Evolutionary conservation across 768 basidiomycete genomes (phyloP), one percentile per base, ranked within the genome.

Genomic region (Leccinum incarnatum): DNA sequence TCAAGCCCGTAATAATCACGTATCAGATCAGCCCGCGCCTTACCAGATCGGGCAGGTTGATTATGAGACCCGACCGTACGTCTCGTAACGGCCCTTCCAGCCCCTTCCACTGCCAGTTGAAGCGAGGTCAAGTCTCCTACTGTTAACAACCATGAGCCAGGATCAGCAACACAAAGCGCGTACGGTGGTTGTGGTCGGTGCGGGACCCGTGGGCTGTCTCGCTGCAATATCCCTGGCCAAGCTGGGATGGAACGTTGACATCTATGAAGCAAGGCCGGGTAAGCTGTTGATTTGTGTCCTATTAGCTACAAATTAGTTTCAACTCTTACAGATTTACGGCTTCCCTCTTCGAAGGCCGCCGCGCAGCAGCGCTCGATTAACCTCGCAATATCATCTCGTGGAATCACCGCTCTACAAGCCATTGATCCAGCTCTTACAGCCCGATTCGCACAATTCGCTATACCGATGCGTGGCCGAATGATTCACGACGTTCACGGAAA

Each of bases 381-480:
- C 77, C 80, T 98, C 55, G 95, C 95, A 27, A 93, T 98, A 59
- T 98, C 95, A 19, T 87, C 93, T 58, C 86, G 96, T 47, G 96
- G 95, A 62, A 88, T 98, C 57, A 85, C 88, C 67, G 96, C 95
- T 47, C 78, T 98, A 49, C 81, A 87, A 66, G 84, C 87, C 55
- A 83, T 99, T 62, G 90, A 95, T 75, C 78, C 85, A 45, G 81
- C 78, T 37, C 77, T 85, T 62, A 84, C 89, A 25, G 79, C 84
- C 55, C 79, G 85, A 60, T 89, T 95, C 68, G 74, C 96, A 66
- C 76, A 86, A 64, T 80, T 84, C 30, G 88, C 87, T 42, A 95
- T 98, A 75, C 95, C 95, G 64, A 95, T 98, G 94, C 85, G 82
- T 66, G 95, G 94, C 47, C 83, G 96, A 53, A 96, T 98, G 93